Evolutionary conservation across 1,284 basidiomycete species (phyloP).

Genomic region (Trametes polyzona): DNA sequence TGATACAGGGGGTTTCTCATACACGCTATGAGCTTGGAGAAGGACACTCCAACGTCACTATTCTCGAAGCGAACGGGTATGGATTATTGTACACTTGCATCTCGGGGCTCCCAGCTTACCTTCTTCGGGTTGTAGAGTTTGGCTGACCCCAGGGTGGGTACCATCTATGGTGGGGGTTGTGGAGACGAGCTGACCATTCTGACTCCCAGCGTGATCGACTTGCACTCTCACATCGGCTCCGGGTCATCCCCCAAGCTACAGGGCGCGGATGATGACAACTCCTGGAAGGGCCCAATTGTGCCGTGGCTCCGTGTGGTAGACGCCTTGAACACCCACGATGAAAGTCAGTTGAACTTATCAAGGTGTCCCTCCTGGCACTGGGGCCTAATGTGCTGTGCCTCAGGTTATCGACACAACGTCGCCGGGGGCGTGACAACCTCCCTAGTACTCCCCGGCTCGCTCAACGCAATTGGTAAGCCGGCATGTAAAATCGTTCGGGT

Average conservation of each 20-base stretch:
- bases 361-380: slow-evolving; percentile 43
- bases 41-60: slow-evolving; percentile 23
- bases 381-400: no score
- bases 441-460: slow-evolving; percentile 64
- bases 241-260: slow-evolving; percentile 41
- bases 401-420: slow-evolving; percentile 33
- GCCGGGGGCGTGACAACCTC: slow-evolving; percentile 70
- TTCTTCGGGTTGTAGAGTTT: slow-evolving; percentile 26
- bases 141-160: slow-evolving; percentile 44
- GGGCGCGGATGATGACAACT: slow-evolving; percentile 46
- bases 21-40: slow-evolving; percentile 13
- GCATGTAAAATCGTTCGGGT: no score
- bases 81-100: not conserved
- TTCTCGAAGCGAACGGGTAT: slow-evolving; percentile 35
- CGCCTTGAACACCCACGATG: slow-evolving; percentile 50
- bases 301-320: slow-evolving; percentile 58
- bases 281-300: slow-evolving; percentile 44
- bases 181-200: not conserved
- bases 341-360: slow-evolving; percentile 60
- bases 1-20: slow-evolving; percentile 40
- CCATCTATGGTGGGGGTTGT: not conserved
- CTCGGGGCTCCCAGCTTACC: not conserved
- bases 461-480: slow-evolving; percentile 59
- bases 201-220: slow-evolving; percentile 53
- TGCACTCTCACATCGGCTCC: slow-evolving; percentile 68